Conservation (phyloP, 1,284 basidiomycete species). For the Melanopsichium pennsylvanicum region DNA sequence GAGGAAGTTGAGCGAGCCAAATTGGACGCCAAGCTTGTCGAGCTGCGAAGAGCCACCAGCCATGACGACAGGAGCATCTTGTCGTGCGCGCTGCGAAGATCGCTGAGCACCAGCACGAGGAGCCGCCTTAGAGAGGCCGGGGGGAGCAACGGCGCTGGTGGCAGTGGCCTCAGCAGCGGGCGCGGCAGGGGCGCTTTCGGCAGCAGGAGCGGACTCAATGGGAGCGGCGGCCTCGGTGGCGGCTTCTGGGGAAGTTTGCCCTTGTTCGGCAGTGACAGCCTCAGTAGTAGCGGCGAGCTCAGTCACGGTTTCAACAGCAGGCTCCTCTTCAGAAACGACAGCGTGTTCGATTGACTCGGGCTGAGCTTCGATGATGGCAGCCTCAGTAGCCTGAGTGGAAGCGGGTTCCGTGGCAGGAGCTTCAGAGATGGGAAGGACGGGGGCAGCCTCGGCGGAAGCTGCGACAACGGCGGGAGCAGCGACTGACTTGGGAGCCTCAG, state of each 20-base stretch:
- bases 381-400: constrained; percentile 2
- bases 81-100: constrained; percentile 55
- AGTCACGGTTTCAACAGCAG: constrained; percentile 6
- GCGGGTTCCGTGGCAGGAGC: constrained; percentile 9
- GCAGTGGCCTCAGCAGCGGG: constrained; percentile 10
- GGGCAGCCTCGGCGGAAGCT: constrained; percentile 8
- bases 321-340: constrained; percentile 4
- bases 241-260: constrained; percentile 3
- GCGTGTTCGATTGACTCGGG: constrained; percentile 7
- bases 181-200: constrained; percentile 16
- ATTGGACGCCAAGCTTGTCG: constrained; percentile 63
- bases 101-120: constrained; percentile 41
- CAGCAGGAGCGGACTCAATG: constrained; percentile 22
- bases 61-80: constrained; percentile 63
- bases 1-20: constrained; percentile 63
- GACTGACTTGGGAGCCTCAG: constrained; percentile 52
- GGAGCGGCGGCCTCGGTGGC: constrained; percentile 18
- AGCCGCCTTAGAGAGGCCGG: constrained; percentile 47
- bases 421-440: constrained; percentile 10
- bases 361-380: constrained; percentile 14
- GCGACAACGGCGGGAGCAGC: constrained; percentile 14
- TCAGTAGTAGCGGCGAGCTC: constrained; percentile 9
- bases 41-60: constrained; percentile 57
- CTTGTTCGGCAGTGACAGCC: constrained; percentile 2
- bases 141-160: constrained; percentile 20